A percentile compares a stretch with the other conserved stretches of the same genome.
Conservation (phyloP, 768 basidiomycete genomes). For the Boletus reticulatus region DNA sequence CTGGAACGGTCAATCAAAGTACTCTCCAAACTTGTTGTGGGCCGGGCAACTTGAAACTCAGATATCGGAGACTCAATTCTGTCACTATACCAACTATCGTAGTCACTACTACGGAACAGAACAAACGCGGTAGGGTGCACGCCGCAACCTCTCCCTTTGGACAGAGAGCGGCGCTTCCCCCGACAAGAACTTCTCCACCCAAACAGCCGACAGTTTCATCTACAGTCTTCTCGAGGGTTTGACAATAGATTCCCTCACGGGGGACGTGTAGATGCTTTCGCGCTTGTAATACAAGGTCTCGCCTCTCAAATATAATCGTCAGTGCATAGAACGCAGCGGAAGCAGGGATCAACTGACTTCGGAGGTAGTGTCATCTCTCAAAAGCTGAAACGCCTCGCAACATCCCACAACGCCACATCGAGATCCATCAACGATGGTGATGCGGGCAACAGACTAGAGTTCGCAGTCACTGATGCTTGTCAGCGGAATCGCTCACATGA, state of each 20-base stretch:
- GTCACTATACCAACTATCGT: background rate
- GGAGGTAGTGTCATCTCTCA: background rate
- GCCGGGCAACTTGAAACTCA: constrained; percentile 16
- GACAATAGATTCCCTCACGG: background rate
- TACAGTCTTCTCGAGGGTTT: constrained; percentile 24
- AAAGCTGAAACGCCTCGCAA: constrained; percentile 1
- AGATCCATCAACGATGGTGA: constrained; percentile 4
- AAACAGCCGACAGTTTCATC: background rate
- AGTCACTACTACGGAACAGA: too few relatives aligned
- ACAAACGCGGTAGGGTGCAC: background rate
- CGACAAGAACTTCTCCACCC: background rate
- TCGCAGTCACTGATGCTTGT: constrained; percentile 1
- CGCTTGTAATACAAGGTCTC: background rate
- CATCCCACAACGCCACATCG: background rate
- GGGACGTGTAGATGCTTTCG: constrained; percentile 9
- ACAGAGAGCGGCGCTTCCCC: background rate
- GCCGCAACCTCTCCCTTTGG: background rate
- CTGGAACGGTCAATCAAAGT: constrained; percentile 24
- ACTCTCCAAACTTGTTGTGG: constrained; percentile 14
- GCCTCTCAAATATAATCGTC: constrained; percentile 5
- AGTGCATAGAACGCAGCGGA: background rate
- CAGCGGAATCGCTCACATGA: constrained; percentile 12
- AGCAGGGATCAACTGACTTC: constrained; percentile 1
- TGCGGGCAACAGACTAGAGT: background rate
- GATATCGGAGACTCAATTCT: constrained; percentile 18